Evolutionary conservation across 108 stramenopile species (phyloP), one percentile per base, ranked within the genome.

Genomic region (Pseudonitzschia multiseries): DNA sequence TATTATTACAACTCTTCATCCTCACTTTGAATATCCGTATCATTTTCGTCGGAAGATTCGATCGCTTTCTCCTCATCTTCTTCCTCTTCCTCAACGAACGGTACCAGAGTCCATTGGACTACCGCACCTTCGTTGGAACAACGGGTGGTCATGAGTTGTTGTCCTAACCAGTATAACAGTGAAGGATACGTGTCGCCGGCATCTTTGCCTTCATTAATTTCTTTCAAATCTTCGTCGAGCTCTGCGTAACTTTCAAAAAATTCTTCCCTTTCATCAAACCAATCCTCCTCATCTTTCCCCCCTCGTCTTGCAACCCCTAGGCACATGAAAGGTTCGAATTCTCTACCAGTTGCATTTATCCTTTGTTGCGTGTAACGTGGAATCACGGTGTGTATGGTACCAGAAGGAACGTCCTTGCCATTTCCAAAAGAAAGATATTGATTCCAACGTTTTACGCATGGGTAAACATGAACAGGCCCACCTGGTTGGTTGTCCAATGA

Each of bases 401-500:
- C 86, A 26, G 61, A 61, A 13, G 94, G 94, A 54, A 84, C 82
- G 33, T 80, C 66, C 36, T 64, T 59, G 8, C 94, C 94, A 72
- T 93, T 81, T 46, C 95, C 95, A 82, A 96, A 92, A 1, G 91
- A 89, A 36, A 92, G 66, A 69, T 88, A 89, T 72, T 96, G 95
- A 81, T 87, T 73, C 95, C 95, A 96, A 48, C 84, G 82, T 33
- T 87, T 82, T 26, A 69, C 65, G 70, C 95, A 96, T 22, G 93
- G 91, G 74, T 72, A 93, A 20, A 95, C 87, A 64, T 93, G 82
- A 4, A 85, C 65, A 13, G 76, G 72, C 18, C 89, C 90, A 22
- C 93, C 93, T 32, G 92, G 89, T 61, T 84, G 81, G 20, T 50
- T 22, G 28, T 80, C 81, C 26, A 70, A 60, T 0, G 87, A 87